These are phyloP conservation scores for Raphidocelis subcapitata DNA, from an alignment of 139 green algal species.

Conservation along the genomic window DNA sequence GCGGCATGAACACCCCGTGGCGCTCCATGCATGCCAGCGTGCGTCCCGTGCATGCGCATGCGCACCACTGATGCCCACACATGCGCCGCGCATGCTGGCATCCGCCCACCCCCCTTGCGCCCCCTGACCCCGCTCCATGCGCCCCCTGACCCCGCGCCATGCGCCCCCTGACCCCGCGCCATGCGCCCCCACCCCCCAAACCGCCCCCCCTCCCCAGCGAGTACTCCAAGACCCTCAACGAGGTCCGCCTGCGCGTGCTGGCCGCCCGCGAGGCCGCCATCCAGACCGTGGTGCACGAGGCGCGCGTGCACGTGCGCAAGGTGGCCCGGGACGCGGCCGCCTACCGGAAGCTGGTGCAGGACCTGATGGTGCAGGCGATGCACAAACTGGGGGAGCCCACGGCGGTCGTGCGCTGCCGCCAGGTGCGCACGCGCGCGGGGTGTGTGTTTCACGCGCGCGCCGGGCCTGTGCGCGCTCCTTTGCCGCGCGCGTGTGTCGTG, in stretches of 20 bases:
- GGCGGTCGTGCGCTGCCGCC: slow-evolving; percentile 64
- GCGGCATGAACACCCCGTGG: too few relatives aligned
- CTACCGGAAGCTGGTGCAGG: slow-evolving; percentile 86
- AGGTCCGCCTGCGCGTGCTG: slow-evolving; percentile 90
- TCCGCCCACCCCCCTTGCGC: too few relatives aligned
- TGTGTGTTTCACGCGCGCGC: neutral
- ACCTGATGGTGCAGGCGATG: slow-evolving; percentile 88
- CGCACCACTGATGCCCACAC: too few relatives aligned
- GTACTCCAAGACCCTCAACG: slow-evolving; percentile 97
- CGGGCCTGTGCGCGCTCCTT: neutral
- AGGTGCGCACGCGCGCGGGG: slow-evolving; percentile 32
- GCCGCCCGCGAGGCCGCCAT: slow-evolving; percentile 85
- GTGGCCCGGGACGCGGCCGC: slow-evolving; percentile 58
- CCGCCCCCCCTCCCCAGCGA: slow-evolving; percentile 62
- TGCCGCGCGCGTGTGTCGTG: too few relatives aligned
- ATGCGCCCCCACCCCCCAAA: neutral
- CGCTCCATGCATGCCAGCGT: too few relatives aligned
- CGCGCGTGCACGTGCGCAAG: slow-evolving; percentile 56
- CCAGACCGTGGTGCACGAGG: slow-evolving; percentile 51
- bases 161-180: neutral
- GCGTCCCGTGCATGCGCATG: too few relatives aligned
- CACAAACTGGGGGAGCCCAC: slow-evolving; percentile 72
- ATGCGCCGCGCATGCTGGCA: too few relatives aligned
- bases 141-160: neutral
- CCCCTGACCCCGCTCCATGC: too few relatives aligned